Percentiles rank a stretch among this genome's conserved stretches.
Conservation (phyloP, 768 basidiomycete genomes). For the Lyophyllum shimeji region DNA sequence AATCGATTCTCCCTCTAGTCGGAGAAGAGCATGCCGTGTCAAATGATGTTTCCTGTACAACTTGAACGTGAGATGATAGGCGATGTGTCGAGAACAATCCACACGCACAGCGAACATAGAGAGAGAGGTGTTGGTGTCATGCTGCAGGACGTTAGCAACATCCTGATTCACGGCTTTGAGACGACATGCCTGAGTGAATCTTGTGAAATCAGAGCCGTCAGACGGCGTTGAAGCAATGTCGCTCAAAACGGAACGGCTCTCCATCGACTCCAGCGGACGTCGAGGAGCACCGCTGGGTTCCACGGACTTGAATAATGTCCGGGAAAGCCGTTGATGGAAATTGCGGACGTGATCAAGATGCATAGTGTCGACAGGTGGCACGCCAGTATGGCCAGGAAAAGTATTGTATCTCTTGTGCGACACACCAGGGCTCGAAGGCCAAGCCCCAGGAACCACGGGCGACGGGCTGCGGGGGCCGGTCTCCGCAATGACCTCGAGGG, state of each 20-base stretch:
- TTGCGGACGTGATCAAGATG: constrained; percentile 28
- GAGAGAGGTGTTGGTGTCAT: constrained; percentile 1
- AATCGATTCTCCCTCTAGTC: background rate
- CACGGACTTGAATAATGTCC: constrained; percentile 6
- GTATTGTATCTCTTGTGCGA: constrained; percentile 20
- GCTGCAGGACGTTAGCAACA: background rate
- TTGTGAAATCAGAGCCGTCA: constrained; percentile 22
- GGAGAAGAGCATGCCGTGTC: background rate
- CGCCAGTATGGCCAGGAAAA: constrained; percentile 13
- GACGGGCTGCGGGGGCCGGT: constrained; percentile 26
- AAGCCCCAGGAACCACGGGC: constrained; percentile 42
- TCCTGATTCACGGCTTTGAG: background rate
- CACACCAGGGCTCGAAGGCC: constrained; percentile 31
- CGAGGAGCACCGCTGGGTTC: background rate
- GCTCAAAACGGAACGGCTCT: background rate
- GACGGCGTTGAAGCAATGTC: constrained; percentile 9
- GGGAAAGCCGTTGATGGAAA: constrained; percentile 26
- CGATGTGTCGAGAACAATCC: background rate
- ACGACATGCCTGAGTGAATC: constrained; percentile 15
- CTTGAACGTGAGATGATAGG: background rate
- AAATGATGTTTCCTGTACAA: constrained; percentile 7
- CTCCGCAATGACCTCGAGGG: constrained; percentile 1
- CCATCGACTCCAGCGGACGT: constrained; percentile 1
- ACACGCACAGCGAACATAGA: constrained; percentile 1
- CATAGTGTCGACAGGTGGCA: constrained; percentile 5